A percentile compares a stretch with the other conserved stretches of the same genome.
phyloP scores from a whole-genome alignment of 2,329 filamentous ascomycete genomes.

The Phialemonium atrogriseum region DNA sequence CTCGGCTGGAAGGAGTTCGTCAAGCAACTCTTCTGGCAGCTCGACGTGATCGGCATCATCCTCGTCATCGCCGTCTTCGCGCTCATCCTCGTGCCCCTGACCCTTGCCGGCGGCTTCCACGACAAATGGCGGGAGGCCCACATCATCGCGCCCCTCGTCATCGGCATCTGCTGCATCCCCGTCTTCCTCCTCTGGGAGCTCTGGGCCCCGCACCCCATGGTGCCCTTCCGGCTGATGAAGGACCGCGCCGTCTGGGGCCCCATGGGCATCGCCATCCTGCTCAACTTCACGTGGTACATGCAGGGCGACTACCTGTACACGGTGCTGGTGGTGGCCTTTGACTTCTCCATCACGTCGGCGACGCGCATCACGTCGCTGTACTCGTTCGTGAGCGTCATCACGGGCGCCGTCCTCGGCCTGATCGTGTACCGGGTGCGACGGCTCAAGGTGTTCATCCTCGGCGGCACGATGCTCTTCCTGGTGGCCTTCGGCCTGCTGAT shows the following conservation, averaged over 20 bases:
- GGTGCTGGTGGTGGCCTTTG: slow-evolving; percentile 51
- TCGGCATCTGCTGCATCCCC: slow-evolving; percentile 39
- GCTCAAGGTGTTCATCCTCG: slow-evolving; percentile 56
- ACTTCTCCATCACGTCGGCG: slow-evolving; percentile 46
- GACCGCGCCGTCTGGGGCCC: slow-evolving; percentile 58
- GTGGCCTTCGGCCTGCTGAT: slow-evolving; percentile 60
- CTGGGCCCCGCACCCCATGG: slow-evolving; percentile 41
- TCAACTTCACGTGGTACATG: slow-evolving; percentile 53
- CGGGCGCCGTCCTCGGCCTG: slow-evolving; percentile 46
- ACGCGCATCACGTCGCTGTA: slow-evolving; percentile 54
- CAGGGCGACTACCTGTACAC: slow-evolving; percentile 59
- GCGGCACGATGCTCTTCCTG: slow-evolving; percentile 51
- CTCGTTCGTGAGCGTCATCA: slow-evolving; percentile 47
- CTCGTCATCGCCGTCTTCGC: slow-evolving; percentile 37
- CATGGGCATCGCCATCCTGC: slow-evolving; percentile 46
- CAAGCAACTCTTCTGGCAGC: slow-evolving; percentile 35
- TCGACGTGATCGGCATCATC: slow-evolving; percentile 36
- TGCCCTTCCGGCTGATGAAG: slow-evolving; percentile 53
- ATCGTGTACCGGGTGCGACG: slow-evolving; percentile 49
- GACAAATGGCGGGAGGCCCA: slow-evolving; percentile 27
- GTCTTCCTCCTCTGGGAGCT: slow-evolving; percentile 42
- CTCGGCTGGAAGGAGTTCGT: slow-evolving; percentile 23
- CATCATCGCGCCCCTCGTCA: slow-evolving; percentile 34
- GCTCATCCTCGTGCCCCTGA: slow-evolving; percentile 35
- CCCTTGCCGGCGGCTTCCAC: slow-evolving; percentile 34